Evolutionary conservation across 352 stramenopile species (phyloP).

Genomic region (Pilasporangium apinafurcum): DNA sequence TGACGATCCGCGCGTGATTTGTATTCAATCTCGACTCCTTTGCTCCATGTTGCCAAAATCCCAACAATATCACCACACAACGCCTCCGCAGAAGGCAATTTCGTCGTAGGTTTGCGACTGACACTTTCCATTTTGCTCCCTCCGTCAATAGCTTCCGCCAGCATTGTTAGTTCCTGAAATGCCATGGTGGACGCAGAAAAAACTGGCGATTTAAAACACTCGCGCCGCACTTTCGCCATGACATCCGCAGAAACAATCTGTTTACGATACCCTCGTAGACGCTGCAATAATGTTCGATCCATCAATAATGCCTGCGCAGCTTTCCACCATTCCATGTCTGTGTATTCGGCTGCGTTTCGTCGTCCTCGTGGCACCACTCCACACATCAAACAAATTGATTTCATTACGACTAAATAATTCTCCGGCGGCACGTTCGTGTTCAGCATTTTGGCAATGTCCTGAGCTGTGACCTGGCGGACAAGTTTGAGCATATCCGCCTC

Average conservation of each 20-base stretch:
- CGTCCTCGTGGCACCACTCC: slow-evolving; percentile 46
- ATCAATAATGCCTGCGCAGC: slow-evolving; percentile 72
- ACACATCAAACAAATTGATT: slow-evolving; percentile 67
- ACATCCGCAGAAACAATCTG: slow-evolving; percentile 49
- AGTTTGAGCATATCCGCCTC: slow-evolving; percentile 54
- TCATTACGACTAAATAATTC: slow-evolving; percentile 54
- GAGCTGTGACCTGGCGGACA: slow-evolving; percentile 64
- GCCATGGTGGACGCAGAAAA: slow-evolving; percentile 23
- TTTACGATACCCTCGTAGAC: slow-evolving; percentile 45
- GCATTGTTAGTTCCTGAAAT: slow-evolving; percentile 12
- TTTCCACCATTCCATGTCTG: slow-evolving; percentile 76
- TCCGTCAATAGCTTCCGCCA: neutral
- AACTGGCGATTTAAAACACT: slow-evolving; percentile 46
- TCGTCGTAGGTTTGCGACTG: slow-evolving; percentile 7
- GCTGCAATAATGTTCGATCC: slow-evolving; percentile 59
- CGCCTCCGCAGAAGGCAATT: slow-evolving; percentile 22
- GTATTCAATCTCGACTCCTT: slow-evolving; percentile 73
- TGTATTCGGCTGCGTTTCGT: slow-evolving; percentile 57
- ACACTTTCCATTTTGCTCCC: neutral
- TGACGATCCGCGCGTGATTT: slow-evolving; percentile 47
- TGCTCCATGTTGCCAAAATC: slow-evolving; percentile 60
- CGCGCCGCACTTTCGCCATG: slow-evolving; percentile 70
- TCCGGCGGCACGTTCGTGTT: slow-evolving; percentile 48
- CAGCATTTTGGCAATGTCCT: slow-evolving; percentile 62
- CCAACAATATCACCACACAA: slow-evolving; percentile 40